Conservation (phyloP, 768 basidiomycete species). For the Coprinellus aureogranulatus region DNA sequence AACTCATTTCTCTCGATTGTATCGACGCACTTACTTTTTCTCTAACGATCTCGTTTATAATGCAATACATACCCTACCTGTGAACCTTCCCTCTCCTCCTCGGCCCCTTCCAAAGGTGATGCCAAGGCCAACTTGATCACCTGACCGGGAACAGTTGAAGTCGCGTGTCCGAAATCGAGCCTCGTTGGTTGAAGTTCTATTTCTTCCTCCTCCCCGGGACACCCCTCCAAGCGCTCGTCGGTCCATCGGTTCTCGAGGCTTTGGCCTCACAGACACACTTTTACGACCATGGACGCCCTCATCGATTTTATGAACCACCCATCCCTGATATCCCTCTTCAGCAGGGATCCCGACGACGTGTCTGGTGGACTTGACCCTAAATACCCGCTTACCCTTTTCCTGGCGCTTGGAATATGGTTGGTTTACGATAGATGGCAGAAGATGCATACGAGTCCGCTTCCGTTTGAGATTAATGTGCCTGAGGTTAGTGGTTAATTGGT, state of each 20-base stretch:
- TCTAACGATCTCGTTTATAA: not conserved
- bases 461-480: conserved; percentile 59
- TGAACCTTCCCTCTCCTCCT: conserved; percentile 20
- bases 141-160: conserved; percentile 10
- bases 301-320: conserved; percentile 54
- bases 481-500: conserved; percentile 42
- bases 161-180: conserved; percentile 23
- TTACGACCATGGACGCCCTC: conserved; percentile 38
- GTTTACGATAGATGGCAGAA: conserved; percentile 74
- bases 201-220: conserved; percentile 3
- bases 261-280: conserved; percentile 6
- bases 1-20: too few species aligned
- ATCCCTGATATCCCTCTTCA: conserved; percentile 46
- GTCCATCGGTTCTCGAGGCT: conserved; percentile 11
- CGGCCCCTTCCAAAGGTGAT: not conserved
- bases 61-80: not conserved
- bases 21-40: conserved; percentile 2
- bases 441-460: conserved; percentile 68
- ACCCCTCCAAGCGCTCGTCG: conserved; percentile 8
- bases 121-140: not conserved
- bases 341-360: conserved; percentile 40
- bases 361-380: conserved; percentile 57
- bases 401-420: conserved; percentile 77
- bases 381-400: conserved; percentile 66
- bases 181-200: conserved; percentile 4